Conservation (phyloP, 2,329 filamentous ascomycete genomes). For the Clonostachys solani region DNA sequence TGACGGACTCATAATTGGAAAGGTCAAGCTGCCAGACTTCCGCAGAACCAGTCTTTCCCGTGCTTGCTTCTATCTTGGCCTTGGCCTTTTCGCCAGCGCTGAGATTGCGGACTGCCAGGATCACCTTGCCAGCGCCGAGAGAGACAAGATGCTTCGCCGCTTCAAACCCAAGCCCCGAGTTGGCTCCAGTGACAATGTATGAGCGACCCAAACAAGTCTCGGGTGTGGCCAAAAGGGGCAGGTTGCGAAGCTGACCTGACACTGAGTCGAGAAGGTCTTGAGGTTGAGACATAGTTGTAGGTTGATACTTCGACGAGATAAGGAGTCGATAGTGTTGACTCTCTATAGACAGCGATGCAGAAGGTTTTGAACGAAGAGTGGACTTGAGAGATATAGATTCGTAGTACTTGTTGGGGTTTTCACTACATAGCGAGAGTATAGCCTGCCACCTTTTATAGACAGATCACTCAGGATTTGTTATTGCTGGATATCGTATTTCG, state of each 20-base stretch:
- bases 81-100: slow-evolving; percentile 29
- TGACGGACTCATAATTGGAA: slow-evolving; percentile 2
- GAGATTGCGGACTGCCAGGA: slow-evolving; percentile 34
- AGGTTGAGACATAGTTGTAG: too few relatives aligned
- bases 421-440: too few relatives aligned
- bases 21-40: slow-evolving; percentile 37
- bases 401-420: too few relatives aligned
- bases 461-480: too few relatives aligned
- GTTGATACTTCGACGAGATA: too few relatives aligned
- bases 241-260: neutral
- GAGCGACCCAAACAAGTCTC: slow-evolving; percentile 1
- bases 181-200: slow-evolving; percentile 38
- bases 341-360: too few relatives aligned
- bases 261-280: too few relatives aligned
- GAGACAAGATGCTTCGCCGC: slow-evolving; percentile 29
- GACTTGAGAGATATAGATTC: too few relatives aligned
- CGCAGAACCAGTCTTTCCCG: slow-evolving; percentile 9
- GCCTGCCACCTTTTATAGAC: too few relatives aligned
- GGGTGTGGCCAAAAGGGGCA: neutral
- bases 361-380: too few relatives aligned
- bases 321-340: too few relatives aligned
- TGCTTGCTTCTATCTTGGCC: neutral
- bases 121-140: slow-evolving; percentile 27
- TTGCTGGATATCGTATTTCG: too few relatives aligned
- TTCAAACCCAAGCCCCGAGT: slow-evolving; percentile 40